Evolutionary conservation across 1,284 basidiomycete genomes (phyloP), one percentile per base, ranked within the genome.

Genomic region (Sanghuangporus baumii): DNA sequence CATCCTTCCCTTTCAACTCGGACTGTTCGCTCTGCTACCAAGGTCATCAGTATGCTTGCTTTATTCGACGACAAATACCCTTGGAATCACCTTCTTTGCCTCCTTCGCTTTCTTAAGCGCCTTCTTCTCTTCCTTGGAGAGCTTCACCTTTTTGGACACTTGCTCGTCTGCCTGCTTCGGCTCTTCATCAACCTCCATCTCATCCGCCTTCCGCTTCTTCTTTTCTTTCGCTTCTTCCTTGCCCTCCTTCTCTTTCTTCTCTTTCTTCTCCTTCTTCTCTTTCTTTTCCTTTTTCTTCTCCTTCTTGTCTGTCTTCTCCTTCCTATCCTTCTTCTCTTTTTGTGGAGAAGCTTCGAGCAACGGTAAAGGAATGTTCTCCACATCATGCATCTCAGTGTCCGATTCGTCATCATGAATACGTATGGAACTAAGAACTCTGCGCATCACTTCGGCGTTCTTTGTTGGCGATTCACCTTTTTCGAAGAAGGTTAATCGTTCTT

Each of bases 401-500:
- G 88, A 86, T 8, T 88, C 88, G 23, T 87, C 87, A 0, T 80
- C 82, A 20, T 89, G 91, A 48, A 89, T 72, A 46, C 85, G 88
- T 57, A 97, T 87, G 59, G 86, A 84, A 47, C 91, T 86, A 66
- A 97, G 74, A 7, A 96, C 96, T 71, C 81, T 82, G 69, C 77
- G 75, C 75, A 85, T 84, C 14, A 78, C 78, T 62, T 82, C 79
- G n/a, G 76, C 67, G 70, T 80, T 79, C 72, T 79, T 80, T 57
- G 75, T 74, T 23, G 77, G 76, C 12, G 77, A 83, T 6, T 81
- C 83, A 23, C 94, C 94, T 1, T 86, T 91, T 76, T 96, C 96
- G 79, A 98, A 99, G 80, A 99, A 99, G 65, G 81, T 82, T 8
- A 99, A 83, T 16, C 97, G 87, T 76, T 99, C 96, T 75, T 99